Evolutionary conservation across 257 asterid species (phyloP).

Genomic region (Fraxinus americana): DNA sequence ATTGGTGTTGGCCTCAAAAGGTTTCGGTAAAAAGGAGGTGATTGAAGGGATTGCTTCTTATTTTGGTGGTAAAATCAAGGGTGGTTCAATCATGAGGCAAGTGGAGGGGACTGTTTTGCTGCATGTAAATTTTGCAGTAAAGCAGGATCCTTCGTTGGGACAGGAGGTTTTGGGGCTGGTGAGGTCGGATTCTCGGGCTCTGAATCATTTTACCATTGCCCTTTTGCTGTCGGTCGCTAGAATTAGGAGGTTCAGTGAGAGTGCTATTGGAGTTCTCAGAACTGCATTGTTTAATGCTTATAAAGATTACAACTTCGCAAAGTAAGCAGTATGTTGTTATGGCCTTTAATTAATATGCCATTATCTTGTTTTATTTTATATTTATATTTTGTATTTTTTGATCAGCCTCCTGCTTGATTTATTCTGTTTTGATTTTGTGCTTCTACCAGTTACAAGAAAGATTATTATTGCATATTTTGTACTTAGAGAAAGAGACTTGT

Average conservation of each 20-base stretch:
- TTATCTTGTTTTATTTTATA: not conserved
- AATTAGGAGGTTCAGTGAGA: slow-evolving; percentile 73
- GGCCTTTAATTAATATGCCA: not conserved
- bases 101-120: slow-evolving; percentile 90
- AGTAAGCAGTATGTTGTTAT: slow-evolving; percentile 39
- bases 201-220: slow-evolving; percentile 77
- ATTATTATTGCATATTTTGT: not conserved
- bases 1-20: slow-evolving; percentile 73
- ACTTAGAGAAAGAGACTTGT: not conserved
- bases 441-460: not conserved
- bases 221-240: slow-evolving; percentile 77
- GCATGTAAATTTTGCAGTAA: slow-evolving; percentile 84
- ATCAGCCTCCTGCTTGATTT: not conserved
- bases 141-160: slow-evolving; percentile 84
- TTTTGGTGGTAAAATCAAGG: slow-evolving; percentile 53
- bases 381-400: slow-evolving; percentile 1
- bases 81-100: slow-evolving; percentile 69
- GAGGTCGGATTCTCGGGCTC: slow-evolving; percentile 61
- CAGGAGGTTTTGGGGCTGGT: slow-evolving; percentile 75
- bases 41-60: slow-evolving; percentile 72
- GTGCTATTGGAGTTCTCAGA: slow-evolving; percentile 66
- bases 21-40: slow-evolving; percentile 79
- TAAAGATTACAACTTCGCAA: slow-evolving; percentile 66
- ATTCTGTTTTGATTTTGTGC: not conserved
- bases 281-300: slow-evolving; percentile 63